Base-by-base conservation (phyloP, 768 basidiomycete genomes). In the Trametes elegans region DNA sequence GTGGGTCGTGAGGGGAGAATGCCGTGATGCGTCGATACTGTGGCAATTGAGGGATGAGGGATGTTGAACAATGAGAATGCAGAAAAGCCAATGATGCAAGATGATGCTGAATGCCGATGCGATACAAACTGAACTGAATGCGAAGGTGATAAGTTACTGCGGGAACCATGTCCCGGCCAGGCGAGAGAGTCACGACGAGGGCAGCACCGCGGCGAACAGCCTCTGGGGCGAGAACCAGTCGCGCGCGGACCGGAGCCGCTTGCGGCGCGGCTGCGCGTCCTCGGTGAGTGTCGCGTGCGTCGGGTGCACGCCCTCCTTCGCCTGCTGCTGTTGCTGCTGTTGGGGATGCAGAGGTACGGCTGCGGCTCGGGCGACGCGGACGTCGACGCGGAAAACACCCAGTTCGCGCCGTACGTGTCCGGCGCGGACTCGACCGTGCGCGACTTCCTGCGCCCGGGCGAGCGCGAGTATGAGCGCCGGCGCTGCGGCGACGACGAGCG, bases 181-280 rank as follows among this genome's bases (percentile, higher is more conserved):
- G 38, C 39, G 48, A 43, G 58, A 36, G 31, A 60, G 59, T 60
- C 59, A 62, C 55, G 65, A 68, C 24, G 57, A 58, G 18, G 67
- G 62, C 39, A 68, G 61, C 38, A 68, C 62, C 5, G 66, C 67
- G 14, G 70, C 62, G 57, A 72, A 69, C 44, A 71, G 55, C 58
- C 60, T 68, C 10, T 62, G 61, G 13, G 68, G 67, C 44, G 69
- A 69, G 60, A 72, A 67, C 71, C 71, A 72, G 63, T 68, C 68
- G 40, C 67, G 64, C 62, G 68, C 66, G n/a, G 67, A 65, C 52
- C 68, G 64, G 42, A 71, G 61, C 39, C 66, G 62, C 56, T 63
- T 59, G 47, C 70, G 68, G 47, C 68, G 62, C 52, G 65, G 65
- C 45, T 60, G 61, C 44, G 63, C 68, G 55, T 61, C 53, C 59